Evolutionary conservation across 768 basidiomycete species (phyloP).

Genomic region (Leccinellum luteum): DNA sequence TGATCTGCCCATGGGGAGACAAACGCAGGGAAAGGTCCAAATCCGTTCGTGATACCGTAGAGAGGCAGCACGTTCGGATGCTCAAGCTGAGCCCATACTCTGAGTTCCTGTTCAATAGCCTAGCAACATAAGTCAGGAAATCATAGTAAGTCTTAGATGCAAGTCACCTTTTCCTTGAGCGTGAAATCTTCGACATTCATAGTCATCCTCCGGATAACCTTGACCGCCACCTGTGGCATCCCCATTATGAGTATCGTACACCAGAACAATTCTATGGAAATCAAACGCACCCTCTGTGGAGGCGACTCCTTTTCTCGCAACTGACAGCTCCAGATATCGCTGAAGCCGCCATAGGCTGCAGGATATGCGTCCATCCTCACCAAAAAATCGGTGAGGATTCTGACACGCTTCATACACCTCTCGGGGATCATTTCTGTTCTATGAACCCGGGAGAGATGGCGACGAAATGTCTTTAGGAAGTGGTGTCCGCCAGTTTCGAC

Average conservation of each 20-base stretch:
- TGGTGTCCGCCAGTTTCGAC: constrained; percentile 2
- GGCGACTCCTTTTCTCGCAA: background rate
- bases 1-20: constrained; percentile 35
- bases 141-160: background rate
- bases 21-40: constrained; percentile 29
- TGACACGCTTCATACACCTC: background rate
- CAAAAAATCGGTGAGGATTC: constrained; percentile 17
- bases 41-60: constrained; percentile 24
- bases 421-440: background rate
- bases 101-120: constrained; percentile 29
- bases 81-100: constrained; percentile 27
- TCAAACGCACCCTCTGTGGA: constrained; percentile 12
- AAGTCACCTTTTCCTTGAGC: constrained; percentile 17
- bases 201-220: constrained; percentile 17
- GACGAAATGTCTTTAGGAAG: background rate
- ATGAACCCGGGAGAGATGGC: background rate
- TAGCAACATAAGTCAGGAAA: constrained; percentile 11
- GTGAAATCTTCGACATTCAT: background rate
- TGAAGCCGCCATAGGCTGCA: constrained; percentile 29
- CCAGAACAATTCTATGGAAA: background rate
- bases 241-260: background rate
- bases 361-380: constrained; percentile 19
- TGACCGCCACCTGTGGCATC: constrained; percentile 25
- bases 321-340: constrained; percentile 28
- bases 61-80: constrained; percentile 34